Conservation (phyloP, 352 stramenopile genomes). For the Phytophthora fragariaefolia region DNA sequence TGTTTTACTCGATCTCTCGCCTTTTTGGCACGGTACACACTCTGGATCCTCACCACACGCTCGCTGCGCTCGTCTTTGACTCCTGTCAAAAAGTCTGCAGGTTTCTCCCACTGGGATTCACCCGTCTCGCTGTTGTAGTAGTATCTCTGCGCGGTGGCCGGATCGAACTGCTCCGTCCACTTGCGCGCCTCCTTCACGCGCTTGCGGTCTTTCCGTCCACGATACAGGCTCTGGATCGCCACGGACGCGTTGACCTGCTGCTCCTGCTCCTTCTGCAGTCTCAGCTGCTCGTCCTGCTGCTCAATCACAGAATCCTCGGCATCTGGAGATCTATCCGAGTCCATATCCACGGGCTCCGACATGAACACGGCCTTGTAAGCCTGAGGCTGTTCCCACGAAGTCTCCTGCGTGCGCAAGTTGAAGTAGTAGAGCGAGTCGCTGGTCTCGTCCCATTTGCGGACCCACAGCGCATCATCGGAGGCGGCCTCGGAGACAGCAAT, state of each 20-base stretch:
- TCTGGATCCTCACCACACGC: slow-evolving; percentile 64
- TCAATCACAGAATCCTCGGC: not conserved
- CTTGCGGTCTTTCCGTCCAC: slow-evolving; percentile 33
- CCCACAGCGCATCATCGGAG: slow-evolving; percentile 28
- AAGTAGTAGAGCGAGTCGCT: slow-evolving; percentile 42
- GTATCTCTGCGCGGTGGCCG: slow-evolving; percentile 39
- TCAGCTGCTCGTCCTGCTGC: not conserved
- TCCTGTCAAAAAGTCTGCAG: slow-evolving; percentile 40
- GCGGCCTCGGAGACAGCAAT: not conserved
- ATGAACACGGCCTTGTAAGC: slow-evolving; percentile 34
- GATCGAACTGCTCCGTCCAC: slow-evolving; percentile 66
- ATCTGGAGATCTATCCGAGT: slow-evolving; percentile 10
- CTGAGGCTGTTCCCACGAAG: slow-evolving; percentile 35
- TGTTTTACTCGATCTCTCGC: slow-evolving; percentile 44
- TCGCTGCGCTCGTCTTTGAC: slow-evolving; percentile 42
- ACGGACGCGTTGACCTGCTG: slow-evolving; percentile 20
- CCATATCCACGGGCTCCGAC: slow-evolving; percentile 24
- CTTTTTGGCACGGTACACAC: slow-evolving; percentile 51
- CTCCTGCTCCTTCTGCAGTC: not conserved
- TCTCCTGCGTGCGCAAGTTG: slow-evolving; percentile 41
- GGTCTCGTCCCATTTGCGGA: slow-evolving; percentile 40
- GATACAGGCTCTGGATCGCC: slow-evolving; percentile 49
- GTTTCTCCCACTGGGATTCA: slow-evolving; percentile 53
- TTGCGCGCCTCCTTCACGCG: slow-evolving; percentile 29
- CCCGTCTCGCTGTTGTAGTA: slow-evolving; percentile 59